Conservation (phyloP, 2,329 filamentous ascomycete genomes). For the Fusarium tuaranense region DNA sequence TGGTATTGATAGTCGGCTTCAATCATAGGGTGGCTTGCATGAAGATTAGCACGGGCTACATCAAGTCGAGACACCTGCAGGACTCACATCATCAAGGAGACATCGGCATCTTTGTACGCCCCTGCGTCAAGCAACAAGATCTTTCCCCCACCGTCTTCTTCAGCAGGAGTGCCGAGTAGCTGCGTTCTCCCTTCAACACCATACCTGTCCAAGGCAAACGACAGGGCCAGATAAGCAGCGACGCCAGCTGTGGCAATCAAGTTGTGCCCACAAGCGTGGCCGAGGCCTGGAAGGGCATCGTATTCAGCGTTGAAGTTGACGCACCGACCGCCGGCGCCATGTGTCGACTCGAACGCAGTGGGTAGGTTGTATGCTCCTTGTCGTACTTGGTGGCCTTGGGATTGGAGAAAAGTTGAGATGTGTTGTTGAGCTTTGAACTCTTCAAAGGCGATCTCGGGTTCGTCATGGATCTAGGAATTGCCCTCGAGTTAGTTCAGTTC, state of each 20-base stretch:
- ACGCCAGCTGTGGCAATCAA: not conserved
- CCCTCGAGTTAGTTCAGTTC: not conserved
- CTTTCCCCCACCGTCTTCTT: not conserved
- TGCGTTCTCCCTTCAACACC: not conserved
- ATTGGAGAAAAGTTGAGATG: not conserved
- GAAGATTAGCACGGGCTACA: fast-evolving
- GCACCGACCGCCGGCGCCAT: not conserved
- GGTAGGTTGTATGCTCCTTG: not conserved
- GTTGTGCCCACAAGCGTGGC: not conserved
- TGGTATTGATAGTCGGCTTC: not conserved
- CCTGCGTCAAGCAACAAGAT: not conserved
- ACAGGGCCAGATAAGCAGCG: not conserved
- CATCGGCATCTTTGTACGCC: not conserved
- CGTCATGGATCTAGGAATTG: not conserved
- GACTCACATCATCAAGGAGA: not conserved
- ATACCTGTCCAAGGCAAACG: not conserved
- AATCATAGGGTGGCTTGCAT: not conserved
- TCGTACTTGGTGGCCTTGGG: not conserved
- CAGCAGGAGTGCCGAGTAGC: not conserved
- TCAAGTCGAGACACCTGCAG: fast-evolving
- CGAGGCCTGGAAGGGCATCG: not conserved
- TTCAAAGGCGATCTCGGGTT: not conserved
- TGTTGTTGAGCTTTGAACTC: not conserved
- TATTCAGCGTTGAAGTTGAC: not conserved
- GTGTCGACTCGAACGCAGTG: not conserved